Conservation (phyloP, 2,329 filamentous ascomycete genomes). For the Fusarium circinatum region DNA sequence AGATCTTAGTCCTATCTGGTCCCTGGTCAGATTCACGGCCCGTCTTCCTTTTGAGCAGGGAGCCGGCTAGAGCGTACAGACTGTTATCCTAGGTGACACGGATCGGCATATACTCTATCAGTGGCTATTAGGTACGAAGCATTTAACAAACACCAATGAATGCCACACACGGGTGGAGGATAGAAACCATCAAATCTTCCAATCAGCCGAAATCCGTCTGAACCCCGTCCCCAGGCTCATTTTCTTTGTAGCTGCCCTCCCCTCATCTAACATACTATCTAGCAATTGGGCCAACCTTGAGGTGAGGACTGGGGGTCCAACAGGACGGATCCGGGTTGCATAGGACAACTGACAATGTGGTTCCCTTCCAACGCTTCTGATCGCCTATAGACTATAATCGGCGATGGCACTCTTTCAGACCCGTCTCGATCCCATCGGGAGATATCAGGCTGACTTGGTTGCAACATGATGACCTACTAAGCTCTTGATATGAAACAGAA, state of each 20-base stretch:
- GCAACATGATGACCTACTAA: neutral
- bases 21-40: constrained; percentile 20
- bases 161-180: constrained; percentile 16
- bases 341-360: neutral
- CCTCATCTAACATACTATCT: constrained; percentile 27
- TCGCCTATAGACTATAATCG: neutral
- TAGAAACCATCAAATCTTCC: constrained; percentile 14
- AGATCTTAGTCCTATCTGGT: neutral
- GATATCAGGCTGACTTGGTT: neutral
- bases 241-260: constrained; percentile 1
- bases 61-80: neutral
- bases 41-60: neutral
- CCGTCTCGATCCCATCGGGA: neutral
- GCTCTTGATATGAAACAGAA: neutral
- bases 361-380: neutral
- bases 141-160: constrained; percentile 6
- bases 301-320: neutral
- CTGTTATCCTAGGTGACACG: constrained; percentile 11
- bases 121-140: neutral
- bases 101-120: constrained; percentile 9
- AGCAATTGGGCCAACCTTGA: neutral
- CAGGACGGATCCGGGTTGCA: neutral
- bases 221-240: constrained; percentile 14
- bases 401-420: neutral
- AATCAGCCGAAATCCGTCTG: constrained; percentile 7